Base-by-base conservation (phyloP, 495 filamentous ascomycete species). In the Lophiotrema nucula region DNA sequence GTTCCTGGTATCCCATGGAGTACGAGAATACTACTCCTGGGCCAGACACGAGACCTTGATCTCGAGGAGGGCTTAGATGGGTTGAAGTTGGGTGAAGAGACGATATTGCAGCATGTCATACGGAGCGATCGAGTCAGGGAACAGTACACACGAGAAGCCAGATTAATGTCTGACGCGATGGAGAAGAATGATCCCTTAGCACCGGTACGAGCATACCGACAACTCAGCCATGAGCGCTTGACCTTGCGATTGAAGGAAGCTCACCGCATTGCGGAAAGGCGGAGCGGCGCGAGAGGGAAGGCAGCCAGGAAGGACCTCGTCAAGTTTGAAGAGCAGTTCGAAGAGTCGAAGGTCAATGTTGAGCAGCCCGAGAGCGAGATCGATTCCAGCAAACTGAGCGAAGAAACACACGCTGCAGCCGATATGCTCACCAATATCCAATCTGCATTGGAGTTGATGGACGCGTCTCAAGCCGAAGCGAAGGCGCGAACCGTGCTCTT, bases 1-100 rank as follows among this genome's bases (percentile, higher is more conserved):
- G 87, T 93, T 38, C 88, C 89, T 1, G 88, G 88, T 1, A 87
- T 93, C 51, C 83, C 87, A 1, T 82, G 84, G 65, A 72, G 79
- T 25, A 83, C 84, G 3, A 72, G 85, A 11, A 78, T 93, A 31
- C 75, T 83, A 1, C 82, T 91, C 35, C 72, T 93, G 13, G 87
- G 89, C 61, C 89, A 93, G 70, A 90, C 85, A 66, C 18, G 66
- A 61, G 37, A 48, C 4, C 18, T 22, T 13, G 38, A 18, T 25
- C 19, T 60, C 1, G 72, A 75, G 19, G 62, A 71, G 25, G 67
- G 70, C 8, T 41, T 64, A 0, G 64, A 52, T 19, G 56, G 18
- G 22, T 19, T 58, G 39, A 50, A 37, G 16, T 2, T 45, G 18
- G 64, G 45, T 22, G 47, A 61, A 2, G 39, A 72, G 19, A 78